Evolutionary conservation across 78 protist genomes (phyloP), one percentile per base, ranked within the genome.

Genomic region (Fonticula alba): DNA sequence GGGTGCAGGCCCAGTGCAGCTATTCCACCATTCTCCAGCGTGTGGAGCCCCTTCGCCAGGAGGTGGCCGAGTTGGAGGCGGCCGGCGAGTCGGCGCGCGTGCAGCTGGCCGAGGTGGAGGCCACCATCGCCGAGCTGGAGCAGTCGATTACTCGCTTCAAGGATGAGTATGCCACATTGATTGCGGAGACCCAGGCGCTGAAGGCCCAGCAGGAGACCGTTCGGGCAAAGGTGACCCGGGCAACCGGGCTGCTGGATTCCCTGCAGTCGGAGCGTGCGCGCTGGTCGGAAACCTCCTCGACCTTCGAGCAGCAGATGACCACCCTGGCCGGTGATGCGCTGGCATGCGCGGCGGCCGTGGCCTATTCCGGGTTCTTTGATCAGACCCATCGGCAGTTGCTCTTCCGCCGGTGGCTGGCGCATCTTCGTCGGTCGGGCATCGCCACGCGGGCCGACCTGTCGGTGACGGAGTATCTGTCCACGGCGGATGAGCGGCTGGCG

Each of bases 291-390:
- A 64, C 29, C 69, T 82, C 74, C 66, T 9, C 7, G 24, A 9
- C 51, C 19, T 75, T 74, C 60, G 26, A 62, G 38, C 36, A 54
- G 53, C 84, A 82, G 59, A 81, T 81, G 73, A 14, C 72, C 32
- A 82, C 92, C 31, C 70, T 88, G 27, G 81, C 74, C n/a, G 96
- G 96, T 20, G 93, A 94, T 54, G 74, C 69, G 20, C 74, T 94
- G 61, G 24, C 86, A 0, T 53, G 86, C 38, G 73, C 87, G 3
- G 98, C 89, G 22, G 84, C 84, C 79, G 66, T 88, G 10, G 85
- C 94, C 24, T 94, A 94, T 72, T 62, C 64, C 62, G 96, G 96
- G 62, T 91, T 64, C 70, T 82, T 81, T 52, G 86, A 87, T 68
- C 82, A 87, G 64, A 26, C 41, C 11, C 1, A 32, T 60, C 68